phyloP scores from a whole-genome alignment of 345 rosid genomes.

The Syzygium oleosum region DNA sequence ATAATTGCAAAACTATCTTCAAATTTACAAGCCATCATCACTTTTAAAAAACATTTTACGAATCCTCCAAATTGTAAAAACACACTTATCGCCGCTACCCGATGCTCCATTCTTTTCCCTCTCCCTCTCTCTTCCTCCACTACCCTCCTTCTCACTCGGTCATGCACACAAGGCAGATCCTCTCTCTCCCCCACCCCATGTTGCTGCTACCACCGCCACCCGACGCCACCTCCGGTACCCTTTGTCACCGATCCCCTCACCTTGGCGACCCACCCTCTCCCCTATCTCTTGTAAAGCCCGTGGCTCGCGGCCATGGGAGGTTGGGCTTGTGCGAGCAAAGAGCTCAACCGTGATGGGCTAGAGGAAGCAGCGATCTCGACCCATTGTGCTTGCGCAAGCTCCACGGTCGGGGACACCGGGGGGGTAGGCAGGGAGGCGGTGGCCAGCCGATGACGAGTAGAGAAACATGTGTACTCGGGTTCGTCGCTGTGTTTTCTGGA shows the following conservation, averaged over 20 bases:
- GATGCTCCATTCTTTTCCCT: not conserved
- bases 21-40: too few species aligned
- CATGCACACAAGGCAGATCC: not conserved
- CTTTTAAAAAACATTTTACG: not conserved
- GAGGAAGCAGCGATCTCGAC: not conserved
- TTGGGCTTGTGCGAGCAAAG: not conserved
- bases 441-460: not conserved
- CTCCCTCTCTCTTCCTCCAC: not conserved
- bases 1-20: too few species aligned
- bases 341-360: not conserved
- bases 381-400: not conserved
- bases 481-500: not conserved
- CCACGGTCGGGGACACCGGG: not conserved
- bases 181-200: not conserved
- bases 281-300: fast-evolving
- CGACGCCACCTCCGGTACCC: not conserved
- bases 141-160: not conserved
- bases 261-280: not conserved
- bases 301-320: not conserved
- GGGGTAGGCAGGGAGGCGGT: not conserved
- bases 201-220: fast-evolving
- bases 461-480: not conserved
- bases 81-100: not conserved
- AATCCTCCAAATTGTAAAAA: not conserved
- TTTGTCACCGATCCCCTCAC: not conserved